Evolutionary conservation across 169 alveolate genomes (phyloP).

Genomic region (Babesia caballi): DNA sequence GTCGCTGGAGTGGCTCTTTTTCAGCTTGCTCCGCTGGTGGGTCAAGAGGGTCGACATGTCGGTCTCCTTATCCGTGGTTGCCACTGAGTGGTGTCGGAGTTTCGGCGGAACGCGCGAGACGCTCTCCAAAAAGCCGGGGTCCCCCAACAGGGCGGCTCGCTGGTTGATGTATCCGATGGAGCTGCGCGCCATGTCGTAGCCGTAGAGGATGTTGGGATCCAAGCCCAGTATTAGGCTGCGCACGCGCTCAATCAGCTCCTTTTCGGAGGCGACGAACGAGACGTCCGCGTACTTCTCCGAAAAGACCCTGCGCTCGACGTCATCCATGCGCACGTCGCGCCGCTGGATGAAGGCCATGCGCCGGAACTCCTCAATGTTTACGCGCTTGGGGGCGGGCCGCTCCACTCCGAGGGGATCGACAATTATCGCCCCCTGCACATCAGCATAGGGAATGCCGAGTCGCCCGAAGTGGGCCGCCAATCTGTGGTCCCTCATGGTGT

Average conservation of each 20-base stretch:
- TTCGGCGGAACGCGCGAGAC: constrained; percentile 11
- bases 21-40: constrained; percentile 11
- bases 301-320: not conserved
- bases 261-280: constrained; percentile 11
- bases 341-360: not conserved
- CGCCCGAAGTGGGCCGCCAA: not conserved
- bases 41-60: constrained; percentile 15
- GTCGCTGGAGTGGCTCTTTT: not conserved
- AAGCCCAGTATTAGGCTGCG: not conserved
- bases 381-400: not conserved
- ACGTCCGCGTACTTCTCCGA: constrained; percentile 14
- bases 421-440: constrained; percentile 30
- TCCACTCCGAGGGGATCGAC: not conserved
- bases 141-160: constrained; percentile 1
- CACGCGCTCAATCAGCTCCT: not conserved
- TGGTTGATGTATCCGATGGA: constrained; percentile 19
- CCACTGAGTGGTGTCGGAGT: not conserved
- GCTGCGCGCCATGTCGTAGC: constrained; percentile 23
- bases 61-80: not conserved
- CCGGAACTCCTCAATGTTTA: not conserved
- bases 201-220: constrained; percentile 24
- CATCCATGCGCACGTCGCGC: not conserved
- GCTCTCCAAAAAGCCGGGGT: not conserved
- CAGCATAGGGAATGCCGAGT: constrained; percentile 17
- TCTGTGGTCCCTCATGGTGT: constrained; percentile 24